Evolutionary conservation across 2,329 filamentous ascomycete species (phyloP).

Genomic region (Arthrocladium fulminans): DNA sequence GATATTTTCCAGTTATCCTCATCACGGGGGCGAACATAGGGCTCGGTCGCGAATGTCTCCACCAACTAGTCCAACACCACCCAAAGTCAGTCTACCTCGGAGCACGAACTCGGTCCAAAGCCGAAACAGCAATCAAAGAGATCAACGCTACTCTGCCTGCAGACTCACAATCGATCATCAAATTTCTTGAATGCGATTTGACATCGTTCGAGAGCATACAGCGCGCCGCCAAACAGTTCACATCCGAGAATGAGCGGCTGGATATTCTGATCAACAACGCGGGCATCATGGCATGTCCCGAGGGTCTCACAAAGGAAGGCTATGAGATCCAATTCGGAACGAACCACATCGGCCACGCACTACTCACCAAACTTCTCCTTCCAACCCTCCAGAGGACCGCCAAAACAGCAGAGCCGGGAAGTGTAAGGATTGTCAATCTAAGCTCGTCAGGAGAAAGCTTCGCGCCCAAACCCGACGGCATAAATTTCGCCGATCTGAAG

Average conservation of each 20-base stretch:
- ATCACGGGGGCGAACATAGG: constrained; percentile 34
- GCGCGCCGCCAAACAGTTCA: constrained; percentile 29
- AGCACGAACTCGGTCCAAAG: constrained; percentile 30
- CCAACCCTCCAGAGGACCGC: constrained; percentile 34
- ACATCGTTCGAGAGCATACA: constrained; percentile 37
- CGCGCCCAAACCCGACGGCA: constrained; percentile 15
- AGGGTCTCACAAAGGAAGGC: constrained; percentile 36
- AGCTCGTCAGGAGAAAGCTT: constrained; percentile 16
- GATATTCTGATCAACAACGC: constrained; percentile 30
- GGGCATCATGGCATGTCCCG: constrained; percentile 32
- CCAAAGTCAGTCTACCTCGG: constrained; percentile 40
- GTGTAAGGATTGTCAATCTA: constrained; percentile 23
- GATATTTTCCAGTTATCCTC: constrained; percentile 1
- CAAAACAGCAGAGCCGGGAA: constrained; percentile 7
- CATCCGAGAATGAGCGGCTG: constrained; percentile 9
- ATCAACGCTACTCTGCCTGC: constrained; percentile 25
- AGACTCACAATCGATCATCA: constrained; percentile 19
- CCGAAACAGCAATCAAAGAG: constrained; percentile 29
- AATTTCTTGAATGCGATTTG: constrained; percentile 40
- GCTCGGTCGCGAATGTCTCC: constrained; percentile 39
- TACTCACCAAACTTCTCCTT: constrained; percentile 40
- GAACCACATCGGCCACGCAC: constrained; percentile 45
- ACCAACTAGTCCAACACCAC: constrained; percentile 37
- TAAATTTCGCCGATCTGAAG: constrained; percentile 19
- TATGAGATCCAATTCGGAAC: constrained; percentile 45